Conservation (phyloP, 2,329 filamentous ascomycete genomes). For the Colletotrichum sp. region DNA sequence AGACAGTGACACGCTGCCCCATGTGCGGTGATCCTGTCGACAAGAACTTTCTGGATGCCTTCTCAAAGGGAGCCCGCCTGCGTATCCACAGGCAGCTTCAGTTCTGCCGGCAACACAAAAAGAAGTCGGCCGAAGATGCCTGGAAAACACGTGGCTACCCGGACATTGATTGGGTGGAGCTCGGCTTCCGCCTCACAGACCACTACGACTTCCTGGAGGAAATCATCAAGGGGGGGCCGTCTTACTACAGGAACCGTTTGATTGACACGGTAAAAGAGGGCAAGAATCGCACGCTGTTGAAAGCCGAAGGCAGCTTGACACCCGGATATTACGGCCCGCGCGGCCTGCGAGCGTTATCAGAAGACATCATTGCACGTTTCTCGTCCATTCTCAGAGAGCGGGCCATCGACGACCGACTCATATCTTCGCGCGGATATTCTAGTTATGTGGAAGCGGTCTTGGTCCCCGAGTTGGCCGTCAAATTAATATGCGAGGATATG, state of each 20-base stretch:
- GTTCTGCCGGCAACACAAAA: constrained; percentile 70
- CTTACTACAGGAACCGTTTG: constrained; percentile 65
- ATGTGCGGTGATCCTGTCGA: constrained; percentile 69
- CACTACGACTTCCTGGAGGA: constrained; percentile 60
- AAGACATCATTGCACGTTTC: constrained; percentile 67
- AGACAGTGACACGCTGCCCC: constrained; percentile 58
- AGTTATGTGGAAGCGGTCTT: constrained; percentile 76
- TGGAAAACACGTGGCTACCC: constrained; percentile 68
- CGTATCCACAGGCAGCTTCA: constrained; percentile 61
- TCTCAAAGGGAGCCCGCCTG: constrained; percentile 51
- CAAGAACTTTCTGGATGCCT: constrained; percentile 54
- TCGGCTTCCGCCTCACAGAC: constrained; percentile 61
- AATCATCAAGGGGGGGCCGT: constrained; percentile 64
- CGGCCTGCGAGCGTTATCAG: constrained; percentile 74
- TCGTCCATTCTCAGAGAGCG: constrained; percentile 63
- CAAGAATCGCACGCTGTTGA: constrained; percentile 62
- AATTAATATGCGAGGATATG: constrained; percentile 63
- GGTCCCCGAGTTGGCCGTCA: constrained; percentile 71
- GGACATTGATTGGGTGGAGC: constrained; percentile 67
- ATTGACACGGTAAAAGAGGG: constrained; percentile 60
- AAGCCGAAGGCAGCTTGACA: constrained; percentile 61
- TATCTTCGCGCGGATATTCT: constrained; percentile 69
- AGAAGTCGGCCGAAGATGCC: constrained; percentile 51
- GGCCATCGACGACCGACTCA: constrained; percentile 66
- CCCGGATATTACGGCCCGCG: constrained; percentile 86